Percentiles rank a stretch among this genome's conserved stretches.
Conservation (phyloP, 1,139 yeast species). For the Wickerhamomyces sp. region DNA sequence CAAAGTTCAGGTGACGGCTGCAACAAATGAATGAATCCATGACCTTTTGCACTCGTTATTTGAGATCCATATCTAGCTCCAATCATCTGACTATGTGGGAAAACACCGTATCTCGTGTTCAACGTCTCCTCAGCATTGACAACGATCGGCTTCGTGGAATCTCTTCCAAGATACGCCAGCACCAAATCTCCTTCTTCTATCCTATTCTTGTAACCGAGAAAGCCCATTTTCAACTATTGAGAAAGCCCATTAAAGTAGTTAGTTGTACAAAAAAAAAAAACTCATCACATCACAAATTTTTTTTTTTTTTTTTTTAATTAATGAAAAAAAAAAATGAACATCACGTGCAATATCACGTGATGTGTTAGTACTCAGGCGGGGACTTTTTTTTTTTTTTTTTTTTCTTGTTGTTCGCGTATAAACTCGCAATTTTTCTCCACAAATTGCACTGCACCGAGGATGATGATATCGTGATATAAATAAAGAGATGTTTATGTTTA, state of each 20-base stretch:
- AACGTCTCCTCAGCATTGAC: conserved; percentile 55
- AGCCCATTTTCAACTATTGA: conserved; percentile 13
- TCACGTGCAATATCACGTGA: too few relatives aligned
- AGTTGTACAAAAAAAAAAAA: background rate
- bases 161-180: conserved; percentile 79
- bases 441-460: too few relatives aligned
- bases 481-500: too few relatives aligned
- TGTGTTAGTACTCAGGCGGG: too few relatives aligned
- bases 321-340: background rate
- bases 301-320: background rate
- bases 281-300: background rate
- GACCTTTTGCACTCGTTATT: conserved; percentile 69
- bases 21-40: conserved; percentile 82
- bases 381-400: too few relatives aligned
- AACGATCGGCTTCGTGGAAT: conserved; percentile 68
- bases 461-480: too few relatives aligned
- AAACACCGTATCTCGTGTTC: conserved; percentile 86
- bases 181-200: conserved; percentile 85
- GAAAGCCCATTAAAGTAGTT: too few relatives aligned
- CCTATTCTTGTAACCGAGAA: conserved; percentile 22
- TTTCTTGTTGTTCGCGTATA: too few relatives aligned
- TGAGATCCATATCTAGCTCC: conserved; percentile 84
- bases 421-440: too few relatives aligned
- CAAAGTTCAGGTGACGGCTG: conserved; percentile 95
- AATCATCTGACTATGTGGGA: conserved; percentile 77